phyloP scores from a whole-genome alignment of 495 filamentous ascomycete species.

The Monascus purpureus region DNA sequence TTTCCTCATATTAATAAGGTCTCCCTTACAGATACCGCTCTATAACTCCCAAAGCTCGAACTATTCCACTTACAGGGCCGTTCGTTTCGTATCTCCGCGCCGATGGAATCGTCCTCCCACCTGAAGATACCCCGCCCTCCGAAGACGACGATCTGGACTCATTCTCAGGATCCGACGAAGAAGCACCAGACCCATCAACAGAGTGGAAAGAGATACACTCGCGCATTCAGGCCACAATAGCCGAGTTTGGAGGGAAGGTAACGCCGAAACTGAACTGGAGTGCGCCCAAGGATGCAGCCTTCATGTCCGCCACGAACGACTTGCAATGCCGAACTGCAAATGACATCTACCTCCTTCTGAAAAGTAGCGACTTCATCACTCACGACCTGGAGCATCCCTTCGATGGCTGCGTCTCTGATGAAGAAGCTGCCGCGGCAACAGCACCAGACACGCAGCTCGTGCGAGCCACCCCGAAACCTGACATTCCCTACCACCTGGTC shows the following conservation, averaged over 20 bases:
- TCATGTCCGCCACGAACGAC: constrained; percentile 81
- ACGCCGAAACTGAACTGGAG: constrained; percentile 96
- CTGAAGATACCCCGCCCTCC: constrained; percentile 20
- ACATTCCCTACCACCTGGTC: constrained; percentile 54
- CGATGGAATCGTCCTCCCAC: constrained; percentile 81
- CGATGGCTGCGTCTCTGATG: constrained; percentile 50
- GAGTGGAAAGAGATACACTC: constrained; percentile 61
- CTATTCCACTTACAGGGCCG: constrained; percentile 56
- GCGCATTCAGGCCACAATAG: constrained; percentile 59
- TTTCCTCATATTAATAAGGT: no score
- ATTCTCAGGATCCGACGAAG: constrained; percentile 25
- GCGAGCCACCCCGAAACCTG: constrained; percentile 7
- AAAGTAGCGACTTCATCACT: constrained; percentile 83
- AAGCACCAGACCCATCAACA: constrained; percentile 40
- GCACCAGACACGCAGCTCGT: constrained; percentile 4
- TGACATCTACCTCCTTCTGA: constrained; percentile 86
- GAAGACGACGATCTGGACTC: constrained; percentile 24
- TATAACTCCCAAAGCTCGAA: constrained; percentile 67
- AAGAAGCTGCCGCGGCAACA: constrained; percentile 3
- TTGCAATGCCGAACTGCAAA: constrained; percentile 76
- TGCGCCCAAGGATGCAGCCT: constrained; percentile 90
- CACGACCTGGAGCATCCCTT: constrained; percentile 92
- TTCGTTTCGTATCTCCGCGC: constrained; percentile 83
- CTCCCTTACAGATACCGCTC: constrained; percentile 70
- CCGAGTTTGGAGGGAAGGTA: constrained; percentile 65